These are phyloP conservation scores for Monosporozyma yasuniensis DNA, from an alignment of 805 yeast species.

Conservation along the genomic window DNA sequence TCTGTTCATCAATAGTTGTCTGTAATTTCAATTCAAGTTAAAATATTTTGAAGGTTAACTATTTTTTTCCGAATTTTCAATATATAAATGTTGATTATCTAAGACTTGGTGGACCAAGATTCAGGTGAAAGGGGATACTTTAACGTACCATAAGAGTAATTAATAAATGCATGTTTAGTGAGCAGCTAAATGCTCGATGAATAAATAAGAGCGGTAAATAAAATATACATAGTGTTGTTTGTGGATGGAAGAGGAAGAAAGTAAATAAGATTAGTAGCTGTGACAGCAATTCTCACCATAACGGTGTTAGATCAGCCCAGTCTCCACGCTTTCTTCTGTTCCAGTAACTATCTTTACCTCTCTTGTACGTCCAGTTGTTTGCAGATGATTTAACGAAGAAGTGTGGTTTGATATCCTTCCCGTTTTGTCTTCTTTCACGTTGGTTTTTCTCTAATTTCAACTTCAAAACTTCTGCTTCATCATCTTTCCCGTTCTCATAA, in stretches of 20 bases:
- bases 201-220: conserved; percentile 1
- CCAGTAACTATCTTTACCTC: conserved; percentile 70
- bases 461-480: conserved; percentile 64
- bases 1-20: background rate
- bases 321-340: conserved; percentile 53
- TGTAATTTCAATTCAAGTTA: background rate
- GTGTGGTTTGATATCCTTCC: conserved; percentile 45
- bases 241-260: background rate
- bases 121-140: background rate
- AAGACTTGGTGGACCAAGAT: background rate
- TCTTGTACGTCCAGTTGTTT: conserved; percentile 45
- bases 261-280: background rate
- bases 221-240: background rate
- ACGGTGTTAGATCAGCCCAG: conserved; percentile 47
- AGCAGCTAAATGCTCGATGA: background rate
- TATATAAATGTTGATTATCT: background rate
- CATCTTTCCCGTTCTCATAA: conserved; percentile 63
- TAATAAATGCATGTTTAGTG: background rate
- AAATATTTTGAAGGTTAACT: background rate
- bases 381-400: conserved; percentile 45
- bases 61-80: background rate
- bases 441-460: conserved; percentile 67
- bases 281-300: conserved; percentile 42
- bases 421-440: conserved; percentile 59
- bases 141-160: too few relatives aligned